These are phyloP conservation scores for Lycium ferocissimum DNA, from an alignment of 257 asterid genomes.

Conservation along the genomic window DNA sequence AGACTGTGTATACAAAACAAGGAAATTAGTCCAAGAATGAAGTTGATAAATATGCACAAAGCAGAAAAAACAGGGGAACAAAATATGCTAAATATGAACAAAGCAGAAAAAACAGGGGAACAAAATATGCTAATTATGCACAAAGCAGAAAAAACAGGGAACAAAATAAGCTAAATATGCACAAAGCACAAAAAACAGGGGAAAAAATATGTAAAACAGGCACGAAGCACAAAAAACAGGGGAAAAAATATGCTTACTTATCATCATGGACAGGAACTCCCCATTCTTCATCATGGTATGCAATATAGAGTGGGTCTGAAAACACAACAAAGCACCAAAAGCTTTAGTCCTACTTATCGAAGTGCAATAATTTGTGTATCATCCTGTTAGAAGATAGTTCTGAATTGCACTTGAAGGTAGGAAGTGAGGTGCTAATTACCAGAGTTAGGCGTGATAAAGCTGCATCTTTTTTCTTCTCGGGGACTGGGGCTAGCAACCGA, in stretches of 20 bases:
- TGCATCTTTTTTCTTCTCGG: slow-evolving; percentile 65
- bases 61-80: background rate
- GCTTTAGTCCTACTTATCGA: background rate
- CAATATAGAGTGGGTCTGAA: slow-evolving; percentile 71
- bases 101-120: background rate
- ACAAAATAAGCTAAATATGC: slow-evolving; percentile 17
- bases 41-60: too few relatives aligned
- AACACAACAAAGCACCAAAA: background rate
- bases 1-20: slow-evolving; percentile 46
- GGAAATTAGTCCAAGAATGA: background rate
- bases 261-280: slow-evolving; percentile 86
- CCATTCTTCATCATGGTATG: slow-evolving; percentile 90
- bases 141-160: background rate
- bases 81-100: slow-evolving; percentile 14
- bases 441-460: slow-evolving; percentile 78
- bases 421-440: slow-evolving; percentile 40
- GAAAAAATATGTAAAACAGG: slow-evolving; percentile 20
- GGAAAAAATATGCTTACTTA: slow-evolving; percentile 49
- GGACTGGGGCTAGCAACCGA: background rate
- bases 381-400: background rate
- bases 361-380: background rate
- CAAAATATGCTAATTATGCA: slow-evolving; percentile 7
- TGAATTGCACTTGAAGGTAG: background rate
- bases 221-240: background rate
- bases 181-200: background rate